These are phyloP conservation scores for Dujonia santamariae DNA, from an alignment of 1,139 yeast species.

Conservation along the genomic window DNA sequence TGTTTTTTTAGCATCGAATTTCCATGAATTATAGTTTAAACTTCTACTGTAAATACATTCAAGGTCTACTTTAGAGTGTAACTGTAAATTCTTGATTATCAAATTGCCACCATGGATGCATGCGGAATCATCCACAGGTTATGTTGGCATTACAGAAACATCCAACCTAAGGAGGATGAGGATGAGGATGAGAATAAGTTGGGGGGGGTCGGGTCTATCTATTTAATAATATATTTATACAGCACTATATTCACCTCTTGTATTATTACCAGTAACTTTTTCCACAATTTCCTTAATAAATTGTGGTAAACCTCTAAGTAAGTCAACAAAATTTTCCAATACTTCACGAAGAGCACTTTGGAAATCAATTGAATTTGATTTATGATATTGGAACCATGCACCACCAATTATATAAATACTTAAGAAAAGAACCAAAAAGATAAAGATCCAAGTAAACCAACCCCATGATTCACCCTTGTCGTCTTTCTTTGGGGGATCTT, in stretches of 20 bases:
- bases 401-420: conserved; percentile 74
- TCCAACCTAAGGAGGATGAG: too few species aligned
- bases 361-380: conserved; percentile 50
- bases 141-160: too few species aligned
- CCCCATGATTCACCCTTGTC: conserved; percentile 59
- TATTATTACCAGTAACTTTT: conserved; percentile 64
- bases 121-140: too few species aligned
- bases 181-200: too few species aligned
- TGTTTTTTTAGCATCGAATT: too few species aligned
- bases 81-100: too few species aligned
- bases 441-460: conserved; percentile 73
- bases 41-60: too few species aligned
- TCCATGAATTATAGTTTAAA: too few species aligned
- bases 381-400: conserved; percentile 70
- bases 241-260: conserved; percentile 89
- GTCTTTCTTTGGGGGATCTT: conserved; percentile 15
- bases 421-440: conserved; percentile 63
- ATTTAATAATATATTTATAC: too few species aligned
- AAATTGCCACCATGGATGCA: too few species aligned
- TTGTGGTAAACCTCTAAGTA: conserved; percentile 64
- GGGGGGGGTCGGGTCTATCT: too few species aligned
- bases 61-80: too few species aligned
- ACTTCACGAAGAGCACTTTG: conserved; percentile 65
- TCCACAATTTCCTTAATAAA: conserved; percentile 67
- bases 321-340: conserved; percentile 62